Evolutionary conservation across 2,329 filamentous ascomycete genomes (phyloP).

Genomic region (Akanthomyces muscarius): DNA sequence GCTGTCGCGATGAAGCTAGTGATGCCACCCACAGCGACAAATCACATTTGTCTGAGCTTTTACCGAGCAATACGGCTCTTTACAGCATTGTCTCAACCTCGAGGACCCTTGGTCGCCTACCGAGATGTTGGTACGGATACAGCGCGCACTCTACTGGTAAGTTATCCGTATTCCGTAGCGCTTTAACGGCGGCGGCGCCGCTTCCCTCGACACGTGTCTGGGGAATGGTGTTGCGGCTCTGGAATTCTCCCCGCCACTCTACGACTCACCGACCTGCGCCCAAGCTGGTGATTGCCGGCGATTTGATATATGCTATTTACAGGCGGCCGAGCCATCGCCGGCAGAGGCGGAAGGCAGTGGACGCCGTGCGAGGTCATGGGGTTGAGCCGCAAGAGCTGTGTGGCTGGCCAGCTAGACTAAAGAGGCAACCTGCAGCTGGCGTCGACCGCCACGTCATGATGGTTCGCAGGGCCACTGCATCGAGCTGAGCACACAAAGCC

Average conservation of each 20-base stretch:
- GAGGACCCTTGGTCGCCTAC: neutral
- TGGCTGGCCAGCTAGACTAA: conserved; percentile 1
- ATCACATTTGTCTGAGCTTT: neutral
- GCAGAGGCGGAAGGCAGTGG: neutral
- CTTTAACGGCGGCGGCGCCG: neutral
- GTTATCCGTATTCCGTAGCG: neutral
- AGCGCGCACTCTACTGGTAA: neutral
- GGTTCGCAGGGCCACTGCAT: conserved; percentile 1
- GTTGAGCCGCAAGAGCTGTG: neutral
- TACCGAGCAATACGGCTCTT: neutral
- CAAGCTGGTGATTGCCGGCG: no score
- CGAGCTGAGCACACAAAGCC: neutral
- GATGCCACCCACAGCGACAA: neutral
- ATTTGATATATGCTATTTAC: no score
- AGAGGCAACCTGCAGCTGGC: conserved; percentile 3
- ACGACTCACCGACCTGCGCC: no score
- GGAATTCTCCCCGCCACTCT: neutral
- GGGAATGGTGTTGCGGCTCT: neutral
- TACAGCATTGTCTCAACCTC: neutral
- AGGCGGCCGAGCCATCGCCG: neutral
- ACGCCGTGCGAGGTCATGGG: conserved; percentile 5
- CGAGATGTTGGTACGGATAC: neutral
- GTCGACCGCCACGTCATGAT: conserved; percentile 11
- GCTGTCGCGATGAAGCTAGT: neutral
- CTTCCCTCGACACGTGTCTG: neutral